Conservation (phyloP, 495 filamentous ascomycete genomes). For the Penicillium steckii region DNA sequence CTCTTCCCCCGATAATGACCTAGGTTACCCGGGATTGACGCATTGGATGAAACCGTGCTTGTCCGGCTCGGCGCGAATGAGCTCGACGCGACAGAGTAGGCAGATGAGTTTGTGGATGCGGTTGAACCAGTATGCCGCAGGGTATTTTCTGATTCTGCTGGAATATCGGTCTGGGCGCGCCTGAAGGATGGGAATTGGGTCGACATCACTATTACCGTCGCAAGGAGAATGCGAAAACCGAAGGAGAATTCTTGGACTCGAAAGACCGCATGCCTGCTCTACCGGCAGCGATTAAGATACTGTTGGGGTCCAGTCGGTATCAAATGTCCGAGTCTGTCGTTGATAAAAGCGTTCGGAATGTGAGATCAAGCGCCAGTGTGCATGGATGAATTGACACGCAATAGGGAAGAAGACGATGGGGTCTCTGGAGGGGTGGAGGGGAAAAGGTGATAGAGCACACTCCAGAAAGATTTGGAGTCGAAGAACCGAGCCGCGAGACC, state of each 20-base stretch:
- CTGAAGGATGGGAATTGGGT: slow-evolving; percentile 46
- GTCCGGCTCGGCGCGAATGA: slow-evolving; percentile 66
- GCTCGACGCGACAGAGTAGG: slow-evolving; percentile 68
- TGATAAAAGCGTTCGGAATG: slow-evolving; percentile 22
- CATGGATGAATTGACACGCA: neutral
- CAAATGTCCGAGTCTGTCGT: neutral
- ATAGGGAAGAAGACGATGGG: neutral
- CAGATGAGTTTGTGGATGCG: slow-evolving; percentile 75
- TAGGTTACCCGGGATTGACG: slow-evolving; percentile 54
- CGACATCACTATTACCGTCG: slow-evolving; percentile 38
- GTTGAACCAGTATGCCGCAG: slow-evolving; percentile 68
- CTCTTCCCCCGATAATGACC: slow-evolving; percentile 77
- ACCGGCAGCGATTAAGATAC: slow-evolving; percentile 26
- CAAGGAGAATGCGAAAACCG: slow-evolving; percentile 31
- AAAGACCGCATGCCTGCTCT: slow-evolving; percentile 47
- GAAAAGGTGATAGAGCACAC: neutral
- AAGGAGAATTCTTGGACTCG: slow-evolving; percentile 26
- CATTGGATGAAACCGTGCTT: slow-evolving; percentile 74
- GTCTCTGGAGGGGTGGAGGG: neutral
- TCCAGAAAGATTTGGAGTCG: neutral
- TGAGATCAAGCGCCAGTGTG: slow-evolving; percentile 28
- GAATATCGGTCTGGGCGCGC: slow-evolving; percentile 66
- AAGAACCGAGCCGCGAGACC: slow-evolving; percentile 1
- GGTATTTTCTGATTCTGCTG: slow-evolving; percentile 55
- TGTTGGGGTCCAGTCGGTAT: slow-evolving; percentile 13